A percentile compares a stretch with the other conserved stretches of the same genome.
Evolutionary conservation across 768 basidiomycete genomes (phyloP).

Genomic region (Galerina marginata): DNA sequence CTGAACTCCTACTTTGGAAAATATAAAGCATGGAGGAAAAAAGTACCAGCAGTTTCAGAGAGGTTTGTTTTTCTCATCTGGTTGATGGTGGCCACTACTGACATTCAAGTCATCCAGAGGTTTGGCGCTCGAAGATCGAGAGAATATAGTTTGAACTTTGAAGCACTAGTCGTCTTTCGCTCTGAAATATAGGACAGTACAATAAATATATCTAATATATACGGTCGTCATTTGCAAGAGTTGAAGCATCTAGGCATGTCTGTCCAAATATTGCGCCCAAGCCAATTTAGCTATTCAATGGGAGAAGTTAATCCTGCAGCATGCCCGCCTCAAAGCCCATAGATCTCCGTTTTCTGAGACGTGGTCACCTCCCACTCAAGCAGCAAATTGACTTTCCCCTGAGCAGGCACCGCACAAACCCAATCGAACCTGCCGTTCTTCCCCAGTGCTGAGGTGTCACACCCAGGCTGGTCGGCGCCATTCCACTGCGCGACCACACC

Average conservation of each 20-base stretch:
- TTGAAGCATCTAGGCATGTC: too few relatives aligned
- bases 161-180: too few relatives aligned
- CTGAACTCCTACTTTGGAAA: neutral
- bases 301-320: too few relatives aligned
- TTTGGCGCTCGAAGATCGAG: too few relatives aligned
- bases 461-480: conserved; percentile 25
- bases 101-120: too few relatives aligned
- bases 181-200: too few relatives aligned
- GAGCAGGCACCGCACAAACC: conserved; percentile 34
- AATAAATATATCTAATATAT: too few relatives aligned
- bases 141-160: too few relatives aligned
- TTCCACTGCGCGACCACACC: conserved; percentile 38
- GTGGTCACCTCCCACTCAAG: conserved; percentile 42
- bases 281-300: too few relatives aligned
- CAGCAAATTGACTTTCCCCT: conserved; percentile 33
- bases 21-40: neutral
- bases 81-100: too few relatives aligned
- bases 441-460: conserved; percentile 27
- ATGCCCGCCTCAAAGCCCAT: neutral
- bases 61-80: neutral
- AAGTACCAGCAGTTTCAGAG: neutral
- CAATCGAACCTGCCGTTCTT: conserved; percentile 38
- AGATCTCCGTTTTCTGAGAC: neutral
- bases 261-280: too few relatives aligned
- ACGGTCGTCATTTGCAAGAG: too few relatives aligned